Evolutionary conservation across 176 grass and related monocot species (phyloP).

Genomic region (Zoysia pacifica): DNA sequence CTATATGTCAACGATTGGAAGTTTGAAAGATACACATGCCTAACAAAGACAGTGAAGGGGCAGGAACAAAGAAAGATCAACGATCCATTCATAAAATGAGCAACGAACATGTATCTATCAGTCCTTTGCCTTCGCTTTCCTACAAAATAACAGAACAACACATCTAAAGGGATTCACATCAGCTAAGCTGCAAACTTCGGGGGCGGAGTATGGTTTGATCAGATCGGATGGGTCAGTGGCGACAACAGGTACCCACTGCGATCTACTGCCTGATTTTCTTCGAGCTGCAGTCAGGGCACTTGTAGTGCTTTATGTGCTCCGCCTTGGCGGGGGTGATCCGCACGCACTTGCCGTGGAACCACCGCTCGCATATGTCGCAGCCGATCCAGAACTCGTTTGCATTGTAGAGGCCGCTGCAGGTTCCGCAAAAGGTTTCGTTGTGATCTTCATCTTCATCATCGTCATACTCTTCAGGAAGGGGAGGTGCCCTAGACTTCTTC

Average conservation of each 20-base stretch:
- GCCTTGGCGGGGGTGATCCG: slow-evolving; percentile 70
- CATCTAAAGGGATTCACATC: slow-evolving; percentile 39
- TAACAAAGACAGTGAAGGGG: neutral
- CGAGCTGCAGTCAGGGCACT: slow-evolving; percentile 75
- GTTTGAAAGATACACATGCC: too few species aligned
- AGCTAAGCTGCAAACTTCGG: slow-evolving; percentile 36
- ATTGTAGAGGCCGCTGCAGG: slow-evolving; percentile 54
- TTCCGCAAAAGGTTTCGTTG: slow-evolving; percentile 67
- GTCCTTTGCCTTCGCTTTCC: slow-evolving; percentile 24
- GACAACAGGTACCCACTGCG: neutral
- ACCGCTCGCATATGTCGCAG: slow-evolving; percentile 75
- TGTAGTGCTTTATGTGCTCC: slow-evolving; percentile 79
- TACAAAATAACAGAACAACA: slow-evolving; percentile 26
- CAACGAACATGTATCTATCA: slow-evolving; percentile 16
- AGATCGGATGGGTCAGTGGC: slow-evolving; percentile 44
- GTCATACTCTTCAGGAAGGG: slow-evolving; percentile 17
- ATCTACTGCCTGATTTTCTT: slow-evolving; percentile 60
- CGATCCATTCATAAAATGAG: slow-evolving; percentile 22
- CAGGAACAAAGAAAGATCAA: neutral
- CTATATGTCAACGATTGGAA: too few species aligned
- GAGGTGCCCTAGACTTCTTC: slow-evolving; percentile 40
- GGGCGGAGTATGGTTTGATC: slow-evolving; percentile 32
- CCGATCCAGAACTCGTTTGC: slow-evolving; percentile 71
- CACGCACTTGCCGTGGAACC: slow-evolving; percentile 84
- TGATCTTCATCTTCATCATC: slow-evolving; percentile 55